Evolutionary conservation across 192 early-diverging fungal genomes (phyloP).

Genomic region (Gamsiella multidivaricata): DNA sequence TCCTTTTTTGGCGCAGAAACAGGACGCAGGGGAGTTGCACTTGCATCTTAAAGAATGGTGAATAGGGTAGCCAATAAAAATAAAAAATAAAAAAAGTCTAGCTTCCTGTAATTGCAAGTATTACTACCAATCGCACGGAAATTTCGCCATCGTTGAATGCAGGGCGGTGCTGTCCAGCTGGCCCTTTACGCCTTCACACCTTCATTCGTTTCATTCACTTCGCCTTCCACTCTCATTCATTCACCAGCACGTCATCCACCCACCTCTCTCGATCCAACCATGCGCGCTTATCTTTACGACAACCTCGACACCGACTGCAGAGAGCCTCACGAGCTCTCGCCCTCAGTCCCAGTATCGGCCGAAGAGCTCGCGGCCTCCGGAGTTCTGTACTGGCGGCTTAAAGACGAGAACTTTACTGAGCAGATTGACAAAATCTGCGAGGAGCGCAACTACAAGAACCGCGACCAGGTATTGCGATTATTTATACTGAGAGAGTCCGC

Average conservation of each 20-base stretch:
- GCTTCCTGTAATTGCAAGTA: neutral
- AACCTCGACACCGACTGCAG: conserved; percentile 76
- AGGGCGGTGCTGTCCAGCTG: neutral
- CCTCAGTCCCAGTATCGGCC: conserved; percentile 68
- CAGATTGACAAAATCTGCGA: conserved; percentile 75
- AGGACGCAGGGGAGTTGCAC: no score
- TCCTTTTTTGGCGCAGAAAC: no score
- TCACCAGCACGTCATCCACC: neutral
- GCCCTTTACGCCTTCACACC: neutral
- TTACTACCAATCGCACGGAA: neutral
- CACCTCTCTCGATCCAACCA: conserved; percentile 29
- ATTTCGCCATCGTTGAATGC: neutral
- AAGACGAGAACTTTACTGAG: conserved; percentile 63
- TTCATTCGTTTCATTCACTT: neutral
- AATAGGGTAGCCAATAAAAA: no score
- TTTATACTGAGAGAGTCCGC: no score
- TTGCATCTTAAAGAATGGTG: no score
- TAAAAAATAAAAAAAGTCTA: neutral
- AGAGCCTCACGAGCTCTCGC: conserved; percentile 80
- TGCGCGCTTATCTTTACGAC: conserved; percentile 87
- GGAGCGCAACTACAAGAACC: conserved; percentile 91
- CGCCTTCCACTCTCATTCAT: conserved; percentile 1
- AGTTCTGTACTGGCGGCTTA: conserved; percentile 78
- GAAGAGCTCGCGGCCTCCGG: conserved; percentile 76
- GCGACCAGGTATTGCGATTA: conserved; percentile 77